Evolutionary conservation across 768 basidiomycete genomes (phyloP), one percentile per base, ranked within the genome.

Genomic region (Amanita rimosa): DNA sequence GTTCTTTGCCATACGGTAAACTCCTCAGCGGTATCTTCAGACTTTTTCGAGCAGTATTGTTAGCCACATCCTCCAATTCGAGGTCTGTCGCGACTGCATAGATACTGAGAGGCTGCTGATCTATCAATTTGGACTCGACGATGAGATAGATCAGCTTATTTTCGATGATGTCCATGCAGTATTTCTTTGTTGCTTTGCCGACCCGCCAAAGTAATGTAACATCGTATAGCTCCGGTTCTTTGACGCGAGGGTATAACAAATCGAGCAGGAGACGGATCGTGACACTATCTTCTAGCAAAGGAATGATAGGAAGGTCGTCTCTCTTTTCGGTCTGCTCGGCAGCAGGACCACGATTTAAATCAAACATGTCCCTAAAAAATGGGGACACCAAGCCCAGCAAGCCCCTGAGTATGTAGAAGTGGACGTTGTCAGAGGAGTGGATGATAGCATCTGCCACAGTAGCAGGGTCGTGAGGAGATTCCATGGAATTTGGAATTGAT

Each of bases 341-440:
- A 9, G 44, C 24, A 11, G 46, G 17, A 7, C 46, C 39, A 34
- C 57, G 53, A 21, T 42, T 59, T 55, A 16, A 61, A 55, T 14
- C 59, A 24, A 64, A 57, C 64, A 68, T 65, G 35, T 51, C 58
- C 19, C 48, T 45, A 44, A 68, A 69, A 16, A 65, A 42, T 7
- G 64, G 58, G 1, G 69, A 69, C 2, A 57, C 55, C 7, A 62
- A 39, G 7, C 61, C 52, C 1, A 69, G 56, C 1, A 67, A 49
- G 14, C 46, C 44, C 43, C 59, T 57, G 39, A 55, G 56, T 22
- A 62, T 56, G 17, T 55, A 57, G 53, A 67, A 66, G 46, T 69
- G 55, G 36, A 64, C 42, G 7, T 55, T 51, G 52, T 69, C 66
- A 10, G 55, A 57, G 10, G 60, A 55, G 7, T 50, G 57, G 10